Conservation (phyloP, 768 basidiomycete genomes). For the Lepiota subincarnata region DNA sequence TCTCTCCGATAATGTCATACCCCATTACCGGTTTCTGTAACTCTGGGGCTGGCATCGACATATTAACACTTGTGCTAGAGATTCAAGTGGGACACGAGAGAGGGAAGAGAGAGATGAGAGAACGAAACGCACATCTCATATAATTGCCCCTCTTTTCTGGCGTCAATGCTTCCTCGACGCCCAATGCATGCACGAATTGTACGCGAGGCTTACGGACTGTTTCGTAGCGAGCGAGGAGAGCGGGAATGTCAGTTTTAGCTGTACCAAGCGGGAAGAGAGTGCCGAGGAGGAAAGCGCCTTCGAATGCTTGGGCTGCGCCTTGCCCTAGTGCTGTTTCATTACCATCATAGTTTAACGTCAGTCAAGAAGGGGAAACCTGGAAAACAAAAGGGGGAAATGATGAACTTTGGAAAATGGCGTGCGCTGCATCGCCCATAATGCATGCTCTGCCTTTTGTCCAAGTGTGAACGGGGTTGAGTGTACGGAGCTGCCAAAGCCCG, state of each 20-base stretch:
- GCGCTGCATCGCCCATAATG: not conserved
- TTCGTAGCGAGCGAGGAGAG: not conserved
- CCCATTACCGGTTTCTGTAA: not conserved
- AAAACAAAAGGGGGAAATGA: not conserved
- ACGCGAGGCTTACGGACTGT: not conserved
- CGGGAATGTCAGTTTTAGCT: not conserved
- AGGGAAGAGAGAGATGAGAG: too few relatives aligned
- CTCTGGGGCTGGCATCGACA: not conserved
- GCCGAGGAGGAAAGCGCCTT: not conserved
- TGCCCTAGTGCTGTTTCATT: not conserved
- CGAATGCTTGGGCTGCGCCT: not conserved
- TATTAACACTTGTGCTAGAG: not conserved
- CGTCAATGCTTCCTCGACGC: not conserved
- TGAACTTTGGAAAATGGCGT: not conserved
- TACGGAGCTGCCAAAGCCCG: not conserved
- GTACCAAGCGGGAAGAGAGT: not conserved
- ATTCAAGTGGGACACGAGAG: too few relatives aligned
- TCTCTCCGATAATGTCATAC: not conserved
- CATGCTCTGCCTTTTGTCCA: not conserved
- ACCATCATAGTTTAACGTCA: too few relatives aligned
- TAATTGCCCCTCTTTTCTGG: too few relatives aligned
- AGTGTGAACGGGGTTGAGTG: not conserved
- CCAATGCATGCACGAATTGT: not conserved
- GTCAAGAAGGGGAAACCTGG: too few relatives aligned
- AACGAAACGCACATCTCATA: too few relatives aligned